Evolutionary conservation across 1,284 basidiomycete species (phyloP).

Genomic region (Coniferiporia sulphurascens): DNA sequence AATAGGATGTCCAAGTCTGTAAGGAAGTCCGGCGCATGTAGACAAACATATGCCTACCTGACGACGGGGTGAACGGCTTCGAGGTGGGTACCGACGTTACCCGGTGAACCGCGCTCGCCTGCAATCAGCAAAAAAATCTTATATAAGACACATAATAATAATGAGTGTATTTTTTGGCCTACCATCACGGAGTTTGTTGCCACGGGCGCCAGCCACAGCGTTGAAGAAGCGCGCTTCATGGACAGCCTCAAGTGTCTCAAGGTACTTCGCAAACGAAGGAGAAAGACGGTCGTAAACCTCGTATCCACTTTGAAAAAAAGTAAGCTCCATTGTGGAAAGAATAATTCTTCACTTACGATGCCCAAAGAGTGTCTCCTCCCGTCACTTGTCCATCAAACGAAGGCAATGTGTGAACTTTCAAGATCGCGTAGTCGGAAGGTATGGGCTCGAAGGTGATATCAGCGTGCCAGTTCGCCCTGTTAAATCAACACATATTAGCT

Average conservation of each 20-base stretch:
- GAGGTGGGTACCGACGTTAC: slow-evolving; percentile 54
- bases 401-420: slow-evolving; percentile 50
- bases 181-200: slow-evolving; percentile 20
- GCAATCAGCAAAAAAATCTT: slow-evolving; percentile 25
- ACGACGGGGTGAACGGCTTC: slow-evolving; percentile 49
- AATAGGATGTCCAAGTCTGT: too few relatives aligned
- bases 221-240: slow-evolving; percentile 51
- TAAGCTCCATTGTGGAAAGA: not conserved
- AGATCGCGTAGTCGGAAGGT: slow-evolving; percentile 58
- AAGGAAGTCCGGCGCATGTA: slow-evolving; percentile 29
- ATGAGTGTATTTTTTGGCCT: slow-evolving; percentile 32
- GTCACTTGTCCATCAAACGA: slow-evolving; percentile 25
- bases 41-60: slow-evolving; percentile 29
- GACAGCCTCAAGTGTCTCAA: slow-evolving; percentile 56
- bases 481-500: slow-evolving; percentile 21
- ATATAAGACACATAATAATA: not conserved
- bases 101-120: slow-evolving; percentile 47
- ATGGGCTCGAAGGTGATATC: slow-evolving; percentile 71
- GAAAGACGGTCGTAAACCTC: slow-evolving; percentile 63
- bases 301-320: slow-evolving; percentile 40
- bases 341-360: slow-evolving; percentile 19
- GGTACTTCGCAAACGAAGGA: slow-evolving; percentile 48
- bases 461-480: slow-evolving; percentile 46
- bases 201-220: slow-evolving; percentile 30
- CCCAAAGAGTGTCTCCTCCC: slow-evolving; percentile 40